These are phyloP conservation scores for Termitomyces sp. DNA, from an alignment of 768 basidiomycete genomes.

Conservation along the genomic window DNA sequence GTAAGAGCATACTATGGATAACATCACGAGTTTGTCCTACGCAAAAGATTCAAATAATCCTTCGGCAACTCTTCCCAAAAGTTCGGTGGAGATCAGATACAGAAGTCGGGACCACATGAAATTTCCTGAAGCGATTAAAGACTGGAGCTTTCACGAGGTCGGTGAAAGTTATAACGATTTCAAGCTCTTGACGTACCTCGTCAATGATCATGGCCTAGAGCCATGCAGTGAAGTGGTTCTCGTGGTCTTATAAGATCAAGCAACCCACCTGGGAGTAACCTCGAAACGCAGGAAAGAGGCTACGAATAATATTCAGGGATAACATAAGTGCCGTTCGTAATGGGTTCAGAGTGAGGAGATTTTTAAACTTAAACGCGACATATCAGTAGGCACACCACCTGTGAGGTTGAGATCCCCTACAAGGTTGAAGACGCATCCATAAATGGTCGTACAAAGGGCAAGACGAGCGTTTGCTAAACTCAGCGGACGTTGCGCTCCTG, in stretches of 20 bases:
- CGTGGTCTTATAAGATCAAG: slow-evolving; percentile 6
- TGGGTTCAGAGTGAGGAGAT: slow-evolving; percentile 54
- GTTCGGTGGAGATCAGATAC: slow-evolving; percentile 55
- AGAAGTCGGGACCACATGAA: slow-evolving; percentile 66
- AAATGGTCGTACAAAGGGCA: slow-evolving; percentile 46
- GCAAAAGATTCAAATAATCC: slow-evolving; percentile 64
- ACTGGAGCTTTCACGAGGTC: slow-evolving; percentile 50
- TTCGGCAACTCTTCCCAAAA: slow-evolving; percentile 59
- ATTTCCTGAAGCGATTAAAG: slow-evolving; percentile 60
- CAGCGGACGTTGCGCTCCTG: slow-evolving; percentile 68
- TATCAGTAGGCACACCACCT: slow-evolving; percentile 7
- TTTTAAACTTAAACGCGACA: slow-evolving; percentile 27
- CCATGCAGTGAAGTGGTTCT: slow-evolving; percentile 10
- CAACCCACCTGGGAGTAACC: slow-evolving; percentile 69
- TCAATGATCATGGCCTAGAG: slow-evolving; percentile 70
- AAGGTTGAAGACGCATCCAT: slow-evolving; percentile 50
- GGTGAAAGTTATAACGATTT: slow-evolving; percentile 12
- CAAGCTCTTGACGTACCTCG: slow-evolving; percentile 48
- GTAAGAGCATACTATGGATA: slow-evolving; percentile 10
- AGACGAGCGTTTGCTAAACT: slow-evolving; percentile 49
- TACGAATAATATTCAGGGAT: slow-evolving; percentile 62
- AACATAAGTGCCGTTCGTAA: slow-evolving; percentile 68
- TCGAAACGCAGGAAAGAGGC: slow-evolving; percentile 75
- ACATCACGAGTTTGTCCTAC: slow-evolving; percentile 39
- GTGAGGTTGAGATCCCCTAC: slow-evolving; percentile 23